These are phyloP conservation scores for Solanum medicagineum DNA, from an alignment of 257 asterid genomes.

Conservation along the genomic window DNA sequence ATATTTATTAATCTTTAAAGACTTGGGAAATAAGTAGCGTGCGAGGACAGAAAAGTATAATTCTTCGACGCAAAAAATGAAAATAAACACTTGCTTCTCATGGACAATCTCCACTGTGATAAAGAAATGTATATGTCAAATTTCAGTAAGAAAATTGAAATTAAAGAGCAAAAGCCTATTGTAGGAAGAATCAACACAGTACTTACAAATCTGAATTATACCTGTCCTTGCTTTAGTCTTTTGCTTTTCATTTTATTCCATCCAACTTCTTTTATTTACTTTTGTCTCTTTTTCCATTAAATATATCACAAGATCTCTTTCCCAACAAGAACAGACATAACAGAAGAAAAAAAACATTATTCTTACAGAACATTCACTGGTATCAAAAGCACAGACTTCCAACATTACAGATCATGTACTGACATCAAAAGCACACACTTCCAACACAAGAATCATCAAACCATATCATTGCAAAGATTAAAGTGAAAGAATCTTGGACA, in stretches of 20 bases:
- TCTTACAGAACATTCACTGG: not conserved
- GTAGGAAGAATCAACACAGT: constrained; percentile 13
- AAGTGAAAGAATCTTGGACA: not conserved
- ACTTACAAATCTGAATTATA: constrained; percentile 10
- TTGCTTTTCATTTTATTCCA: constrained; percentile 28
- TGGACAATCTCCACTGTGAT: constrained; percentile 11
- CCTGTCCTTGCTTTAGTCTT: constrained; percentile 21
- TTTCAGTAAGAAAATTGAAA: not conserved
- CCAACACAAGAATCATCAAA: not conserved
- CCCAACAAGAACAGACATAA: constrained; percentile 1
- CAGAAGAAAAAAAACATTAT: not conserved
- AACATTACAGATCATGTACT: not conserved
- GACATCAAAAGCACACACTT: not conserved
- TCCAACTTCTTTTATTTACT: constrained; percentile 15
- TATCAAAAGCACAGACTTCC: not conserved
- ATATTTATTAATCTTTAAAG: not conserved
- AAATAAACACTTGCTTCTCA: not conserved
- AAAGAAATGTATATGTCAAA: constrained; percentile 25
- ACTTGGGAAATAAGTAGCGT: not conserved
- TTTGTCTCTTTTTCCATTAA: constrained; percentile 11
- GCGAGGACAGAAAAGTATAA: not conserved
- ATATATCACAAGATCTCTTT: constrained; percentile 16
- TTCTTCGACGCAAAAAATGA: not conserved
- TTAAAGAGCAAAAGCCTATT: not conserved
- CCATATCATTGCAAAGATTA: not conserved